Base-by-base conservation (phyloP, 495 filamentous ascomycete species). In the Xylaria castorea region DNA sequence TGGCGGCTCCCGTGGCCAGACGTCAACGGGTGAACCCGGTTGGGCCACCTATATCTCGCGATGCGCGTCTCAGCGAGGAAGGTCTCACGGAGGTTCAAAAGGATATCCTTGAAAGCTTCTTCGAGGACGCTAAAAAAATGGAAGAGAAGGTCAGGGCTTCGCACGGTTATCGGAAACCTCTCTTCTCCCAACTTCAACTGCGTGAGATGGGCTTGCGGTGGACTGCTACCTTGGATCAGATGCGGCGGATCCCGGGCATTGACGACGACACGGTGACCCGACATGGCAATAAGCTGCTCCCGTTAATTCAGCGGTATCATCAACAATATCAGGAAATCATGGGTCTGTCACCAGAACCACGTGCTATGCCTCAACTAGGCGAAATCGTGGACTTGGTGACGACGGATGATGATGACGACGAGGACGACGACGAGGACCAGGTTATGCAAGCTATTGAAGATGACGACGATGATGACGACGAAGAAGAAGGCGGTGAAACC, bases 161-260 rank as follows among this genome's bases (percentile, higher is more conserved):
- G 12, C 91, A 90, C 51, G 78, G 82, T 14, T 83, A 93, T 25
- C 89, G 91, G 14, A 85, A 87, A 63, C 91, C 92, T 3, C 79
- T 88, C 32, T 98, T 98, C 79, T 91, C 91, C 0, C 94, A 97
- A 75, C 86, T 85, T 36, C 84, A 93, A 1, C 83, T 97, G 65
- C 91, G 94, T 34, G 91, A 93, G 76, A 97, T 99, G 91, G 93
- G 89, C 6, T 92, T 97, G 51, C 76, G 83, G 38, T 94, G 95
- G 73, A 91, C 87, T 75, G 83, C 88, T 81, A 85, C 83, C 40
- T 50, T 84, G 50, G 83, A 82, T 4, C 84, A 91, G 70, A 90
- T 99, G 87, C 82, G 82, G 46, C 76, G 80, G 5, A 93, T 98
- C 69, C 88, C 86, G 0, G 89, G 88, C 16, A 92, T 97, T 67